These are phyloP conservation scores for Schizochytrium sp. DNA, from an alignment of 108 stramenopile genomes.

Conservation along the genomic window DNA sequence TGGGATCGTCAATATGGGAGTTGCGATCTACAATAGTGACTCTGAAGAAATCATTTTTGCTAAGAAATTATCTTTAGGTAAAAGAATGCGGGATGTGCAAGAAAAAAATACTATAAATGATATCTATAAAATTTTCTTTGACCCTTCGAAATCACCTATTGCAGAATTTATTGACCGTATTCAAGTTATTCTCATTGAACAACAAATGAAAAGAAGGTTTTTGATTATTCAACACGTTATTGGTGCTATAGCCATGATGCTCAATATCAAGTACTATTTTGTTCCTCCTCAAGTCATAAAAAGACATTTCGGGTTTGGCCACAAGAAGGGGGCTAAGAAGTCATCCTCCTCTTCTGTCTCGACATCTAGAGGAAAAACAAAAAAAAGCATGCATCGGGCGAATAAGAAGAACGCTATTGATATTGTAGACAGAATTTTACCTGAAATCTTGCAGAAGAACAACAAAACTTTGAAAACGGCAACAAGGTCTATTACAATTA, in stretches of 20 bases:
- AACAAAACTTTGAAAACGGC: not conserved
- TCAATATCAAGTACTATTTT: not conserved
- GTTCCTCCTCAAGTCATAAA: not conserved
- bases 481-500: too few species aligned
- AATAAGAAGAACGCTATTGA: not conserved
- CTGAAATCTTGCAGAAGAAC: not conserved
- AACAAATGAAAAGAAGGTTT: slow-evolving; percentile 12
- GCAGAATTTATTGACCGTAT: not conserved
- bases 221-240: not conserved
- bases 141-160: not conserved
- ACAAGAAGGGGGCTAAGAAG: not conserved
- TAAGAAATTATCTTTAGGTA: not conserved
- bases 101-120: not conserved
- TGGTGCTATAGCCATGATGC: not conserved
- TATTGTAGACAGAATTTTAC: not conserved
- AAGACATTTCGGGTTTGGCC: not conserved
- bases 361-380: not conserved
- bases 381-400: not conserved
- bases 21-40: not conserved
- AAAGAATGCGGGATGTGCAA: not conserved
- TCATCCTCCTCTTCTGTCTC: not conserved
- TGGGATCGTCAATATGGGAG: not conserved
- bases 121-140: not conserved
- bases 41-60: not conserved
- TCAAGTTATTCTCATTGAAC: not conserved